Conservation (phyloP, 1,284 basidiomycete genomes). For the Puccinia horiana region DNA sequence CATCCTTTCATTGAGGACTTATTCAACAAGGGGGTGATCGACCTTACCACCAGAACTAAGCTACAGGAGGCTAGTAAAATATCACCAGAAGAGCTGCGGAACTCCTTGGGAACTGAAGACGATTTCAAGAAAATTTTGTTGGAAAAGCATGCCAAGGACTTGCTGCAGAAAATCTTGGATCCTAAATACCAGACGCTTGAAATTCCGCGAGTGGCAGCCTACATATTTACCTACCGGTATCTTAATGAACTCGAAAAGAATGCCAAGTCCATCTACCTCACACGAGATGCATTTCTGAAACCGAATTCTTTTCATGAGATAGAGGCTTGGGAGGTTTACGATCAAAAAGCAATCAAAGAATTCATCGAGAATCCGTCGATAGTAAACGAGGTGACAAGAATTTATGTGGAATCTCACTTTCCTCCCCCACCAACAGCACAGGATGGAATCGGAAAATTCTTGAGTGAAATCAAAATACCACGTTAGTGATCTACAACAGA, state of each 20-base stretch:
- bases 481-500: not conserved
- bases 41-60: not conserved
- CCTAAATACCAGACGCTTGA: not conserved
- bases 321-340: not conserved
- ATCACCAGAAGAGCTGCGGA: not conserved
- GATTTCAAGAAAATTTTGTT: slow-evolving; percentile 2
- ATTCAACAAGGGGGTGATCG: not conserved
- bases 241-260: not conserved
- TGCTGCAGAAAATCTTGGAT: not conserved
- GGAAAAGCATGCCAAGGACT: not conserved
- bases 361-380: not conserved
- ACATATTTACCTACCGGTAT: not conserved
- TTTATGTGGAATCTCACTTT: not conserved
- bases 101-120: not conserved
- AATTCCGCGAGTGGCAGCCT: not conserved
- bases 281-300: slow-evolving; percentile 6
- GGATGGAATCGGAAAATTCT: not conserved
- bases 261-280: slow-evolving; percentile 10
- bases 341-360: not conserved
- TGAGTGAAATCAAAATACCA: not conserved
- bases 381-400: not conserved
- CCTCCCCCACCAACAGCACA: not conserved
- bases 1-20: slow-evolving; percentile 14
- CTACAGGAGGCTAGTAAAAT: not conserved
- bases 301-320: not conserved